These are phyloP conservation scores for Ophiostoma angusticollis DNA, from an alignment of 2,329 filamentous ascomycete species.

Conservation along the genomic window DNA sequence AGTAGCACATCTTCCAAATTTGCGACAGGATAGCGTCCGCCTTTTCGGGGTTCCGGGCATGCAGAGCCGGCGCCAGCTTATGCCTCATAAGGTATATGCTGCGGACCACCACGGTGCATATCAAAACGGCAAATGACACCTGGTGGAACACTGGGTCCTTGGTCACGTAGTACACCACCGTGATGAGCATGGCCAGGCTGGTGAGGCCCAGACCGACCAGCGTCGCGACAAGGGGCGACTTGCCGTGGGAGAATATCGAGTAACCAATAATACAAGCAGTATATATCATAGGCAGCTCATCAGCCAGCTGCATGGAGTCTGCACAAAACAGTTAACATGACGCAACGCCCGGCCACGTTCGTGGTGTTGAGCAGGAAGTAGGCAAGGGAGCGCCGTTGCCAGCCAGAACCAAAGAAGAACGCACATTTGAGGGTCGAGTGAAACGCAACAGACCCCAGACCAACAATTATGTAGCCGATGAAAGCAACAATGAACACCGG, in stretches of 20 bases:
- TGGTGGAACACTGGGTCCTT: conserved; percentile 78
- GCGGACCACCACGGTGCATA: conserved; percentile 54
- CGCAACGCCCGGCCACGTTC: too few relatives aligned
- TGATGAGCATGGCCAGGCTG: conserved; percentile 53
- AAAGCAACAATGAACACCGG: conserved; percentile 58
- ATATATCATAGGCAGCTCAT: conserved; percentile 49
- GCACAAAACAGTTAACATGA: too few relatives aligned
- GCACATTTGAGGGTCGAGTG: conserved; percentile 44
- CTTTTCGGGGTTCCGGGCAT: conserved; percentile 34
- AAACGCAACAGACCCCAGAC: conserved; percentile 43
- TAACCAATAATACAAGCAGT: conserved; percentile 43
- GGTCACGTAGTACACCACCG: conserved; percentile 58
- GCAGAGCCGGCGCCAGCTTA: conserved; percentile 32
- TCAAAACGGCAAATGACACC: conserved; percentile 61
- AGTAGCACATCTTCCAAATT: conserved; percentile 65
- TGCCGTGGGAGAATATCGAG: conserved; percentile 62
- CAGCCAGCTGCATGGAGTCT: conserved; percentile 49
- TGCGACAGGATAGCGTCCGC: conserved; percentile 35
- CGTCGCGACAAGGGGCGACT: conserved; percentile 28
- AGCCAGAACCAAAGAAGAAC: conserved; percentile 14
- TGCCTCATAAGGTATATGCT: conserved; percentile 63
- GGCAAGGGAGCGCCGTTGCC: not conserved
- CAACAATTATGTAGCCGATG: conserved; percentile 40
- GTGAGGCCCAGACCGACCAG: conserved; percentile 45
- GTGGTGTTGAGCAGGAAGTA: too few relatives aligned